These are phyloP conservation scores for Yarrowia osloensis DNA, from an alignment of 805 yeast species.

Conservation along the genomic window DNA sequence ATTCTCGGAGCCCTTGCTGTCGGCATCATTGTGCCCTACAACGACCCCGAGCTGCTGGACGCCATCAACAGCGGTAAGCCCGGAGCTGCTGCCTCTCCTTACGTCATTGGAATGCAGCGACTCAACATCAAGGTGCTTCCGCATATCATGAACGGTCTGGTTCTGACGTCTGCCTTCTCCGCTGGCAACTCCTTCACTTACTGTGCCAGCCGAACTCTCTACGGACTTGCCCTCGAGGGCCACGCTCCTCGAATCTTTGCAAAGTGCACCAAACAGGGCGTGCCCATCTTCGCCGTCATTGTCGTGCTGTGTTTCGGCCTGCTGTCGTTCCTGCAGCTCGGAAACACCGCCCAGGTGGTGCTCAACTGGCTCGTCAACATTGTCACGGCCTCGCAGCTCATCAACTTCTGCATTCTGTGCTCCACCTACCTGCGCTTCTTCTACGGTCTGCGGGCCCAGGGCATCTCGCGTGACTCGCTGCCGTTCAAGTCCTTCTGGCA, in stretches of 20 bases:
- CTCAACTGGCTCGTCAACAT: constrained; percentile 62
- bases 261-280: constrained; percentile 64
- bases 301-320: constrained; percentile 56
- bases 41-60: constrained; percentile 59
- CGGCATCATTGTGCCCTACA: constrained; percentile 72
- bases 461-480: constrained; percentile 49
- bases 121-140: constrained; percentile 69
- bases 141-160: constrained; percentile 73
- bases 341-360: constrained; percentile 60
- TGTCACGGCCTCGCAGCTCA: constrained; percentile 68
- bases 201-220: constrained; percentile 67
- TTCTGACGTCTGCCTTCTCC: constrained; percentile 73
- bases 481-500: constrained; percentile 59
- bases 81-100: constrained; percentile 80
- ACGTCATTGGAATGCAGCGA: constrained; percentile 72
- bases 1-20: constrained; percentile 75
- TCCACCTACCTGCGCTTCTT: constrained; percentile 63
- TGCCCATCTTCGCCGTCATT: constrained; percentile 62
- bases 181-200: constrained; percentile 83
- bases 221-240: constrained; percentile 70
- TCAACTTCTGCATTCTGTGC: constrained; percentile 60
- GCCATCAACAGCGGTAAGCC: constrained; percentile 65
- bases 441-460: constrained; percentile 58
- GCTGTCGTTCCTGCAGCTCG: constrained; percentile 64
- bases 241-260: constrained; percentile 70